Conservation (phyloP, 2,329 filamentous ascomycete genomes). For the Penicillium sp. region DNA sequence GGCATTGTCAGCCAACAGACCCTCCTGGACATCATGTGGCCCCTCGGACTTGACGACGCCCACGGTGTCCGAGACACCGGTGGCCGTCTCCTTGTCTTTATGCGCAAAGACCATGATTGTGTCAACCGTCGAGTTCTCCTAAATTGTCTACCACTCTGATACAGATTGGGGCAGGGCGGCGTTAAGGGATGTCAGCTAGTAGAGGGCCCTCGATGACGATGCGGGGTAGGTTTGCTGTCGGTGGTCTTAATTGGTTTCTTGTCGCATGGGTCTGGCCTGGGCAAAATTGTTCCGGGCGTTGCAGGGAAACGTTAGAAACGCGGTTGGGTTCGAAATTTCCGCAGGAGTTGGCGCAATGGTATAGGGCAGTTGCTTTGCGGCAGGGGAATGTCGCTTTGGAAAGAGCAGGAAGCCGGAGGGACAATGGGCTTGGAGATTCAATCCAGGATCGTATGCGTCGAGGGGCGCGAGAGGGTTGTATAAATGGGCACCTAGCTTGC, state of each 20-base stretch:
- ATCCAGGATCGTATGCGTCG: background rate
- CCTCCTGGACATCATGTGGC: slow-evolving; percentile 23
- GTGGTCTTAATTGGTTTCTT: background rate
- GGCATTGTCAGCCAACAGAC: slow-evolving; percentile 30
- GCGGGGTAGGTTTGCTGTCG: background rate
- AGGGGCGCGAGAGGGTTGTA: background rate
- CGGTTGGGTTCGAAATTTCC: background rate
- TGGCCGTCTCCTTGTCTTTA: slow-evolving; percentile 14
- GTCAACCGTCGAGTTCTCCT: background rate
- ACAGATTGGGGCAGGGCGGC: background rate
- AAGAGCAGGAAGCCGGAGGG: background rate
- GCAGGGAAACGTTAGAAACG: background rate
- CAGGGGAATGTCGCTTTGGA: background rate
- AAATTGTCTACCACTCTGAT: background rate
- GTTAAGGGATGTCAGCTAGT: background rate
- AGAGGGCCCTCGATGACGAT: background rate
- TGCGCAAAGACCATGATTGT: slow-evolving; percentile 15
- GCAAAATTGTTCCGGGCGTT: background rate
- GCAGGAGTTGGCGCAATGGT: background rate
- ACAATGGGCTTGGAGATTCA: background rate
- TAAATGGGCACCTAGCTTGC: background rate
- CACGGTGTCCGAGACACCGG: slow-evolving; percentile 11
- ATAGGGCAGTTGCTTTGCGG: background rate
- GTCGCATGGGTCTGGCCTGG: background rate
- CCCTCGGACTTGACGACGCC: slow-evolving; percentile 15